Base-by-base conservation (phyloP, 2,329 filamentous ascomycete genomes). In the Biscogniauxia marginata region DNA sequence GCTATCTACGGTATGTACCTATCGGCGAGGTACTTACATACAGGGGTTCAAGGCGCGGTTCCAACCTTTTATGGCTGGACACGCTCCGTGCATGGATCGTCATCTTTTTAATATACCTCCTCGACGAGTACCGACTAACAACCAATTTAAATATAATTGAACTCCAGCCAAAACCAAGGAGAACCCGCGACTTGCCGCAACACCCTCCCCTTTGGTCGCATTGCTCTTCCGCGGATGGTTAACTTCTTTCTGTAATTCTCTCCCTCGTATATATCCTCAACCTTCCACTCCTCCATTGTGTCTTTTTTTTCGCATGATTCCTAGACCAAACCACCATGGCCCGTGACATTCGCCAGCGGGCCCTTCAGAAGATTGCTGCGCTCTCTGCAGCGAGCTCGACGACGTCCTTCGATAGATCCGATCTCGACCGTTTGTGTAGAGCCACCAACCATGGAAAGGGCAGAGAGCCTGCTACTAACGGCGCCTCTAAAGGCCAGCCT, bases 361-460 rank as follows among this genome's bases (percentile, higher is more conserved):
- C 85, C 63, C 76, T 88, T 55, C 77, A 87, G 72, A 87, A 85
- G 74, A 86, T 88, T 63, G 85, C 85, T 45, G 78, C 79, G 47
- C 77, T 88, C 53, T 86, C 85, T 13, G 83, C 84, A 23, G 75
- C 79, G 45, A 81, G 75, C 68, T 74, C 83, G 18, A 72, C 75
- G 46, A 75, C 78, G 11, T 76, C 82, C 1, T 84, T 84, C 63
- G 84, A 87, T 65, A 79, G 80, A 68, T 85, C 84, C 50, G 85
- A 88, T 61, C 79, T 88, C 53, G 84, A 87, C 60, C 78, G 79
- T 57, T 73, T 88, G 22, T 87, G 82, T 69, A 81, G 74, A 68
- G 84, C 83, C 53, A 84, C 81, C 54, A 74, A 74, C 45, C 76
- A 77, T 57, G 71, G 72, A 19, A 77, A 75, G 59, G 67, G 67